phyloP scores from a whole-genome alignment of 805 yeast genomes.

The Peterozyma xylosa region DNA sequence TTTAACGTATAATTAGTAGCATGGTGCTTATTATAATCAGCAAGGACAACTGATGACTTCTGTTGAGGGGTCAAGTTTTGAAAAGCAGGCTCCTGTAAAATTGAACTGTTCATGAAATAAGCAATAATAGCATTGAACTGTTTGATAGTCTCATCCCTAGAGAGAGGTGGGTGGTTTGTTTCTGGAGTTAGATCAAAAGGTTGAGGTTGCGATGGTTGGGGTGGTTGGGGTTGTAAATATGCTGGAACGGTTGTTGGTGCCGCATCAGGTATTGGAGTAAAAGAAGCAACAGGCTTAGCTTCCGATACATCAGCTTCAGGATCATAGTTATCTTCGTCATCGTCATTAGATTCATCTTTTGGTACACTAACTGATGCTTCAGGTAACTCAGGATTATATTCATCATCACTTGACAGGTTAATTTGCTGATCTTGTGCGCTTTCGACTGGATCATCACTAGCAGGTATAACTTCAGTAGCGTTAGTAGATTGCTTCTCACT shows the following conservation, averaged over 20 bases:
- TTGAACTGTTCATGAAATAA: constrained; percentile 20
- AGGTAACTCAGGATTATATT: constrained; percentile 7
- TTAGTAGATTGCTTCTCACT: constrained; percentile 1
- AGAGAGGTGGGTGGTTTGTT: constrained; percentile 24
- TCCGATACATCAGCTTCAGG: constrained; percentile 22
- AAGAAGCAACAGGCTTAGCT: constrained; percentile 9
- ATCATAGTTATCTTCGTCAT: constrained; percentile 14
- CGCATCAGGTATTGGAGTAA: constrained; percentile 11
- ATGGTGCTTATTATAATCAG: constrained; percentile 23
- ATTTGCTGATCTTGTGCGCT: neutral
- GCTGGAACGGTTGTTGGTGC: constrained; percentile 4
- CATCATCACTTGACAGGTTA: constrained; percentile 3
- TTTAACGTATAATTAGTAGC: constrained; percentile 15
- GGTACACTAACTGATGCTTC: neutral
- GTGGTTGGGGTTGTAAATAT: constrained; percentile 3
- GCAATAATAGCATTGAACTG: constrained; percentile 24
- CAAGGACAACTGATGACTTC: constrained; percentile 25
- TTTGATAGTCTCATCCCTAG: constrained; percentile 28
- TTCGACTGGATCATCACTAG: neutral
- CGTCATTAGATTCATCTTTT: constrained; percentile 11
- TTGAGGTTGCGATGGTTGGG: constrained; percentile 1
- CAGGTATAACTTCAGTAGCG: neutral
- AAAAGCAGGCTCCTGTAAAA: constrained; percentile 27
- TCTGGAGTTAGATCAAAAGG: constrained; percentile 18
- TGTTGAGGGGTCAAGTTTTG: constrained; percentile 23